Evolutionary conservation across 768 basidiomycete species (phyloP), one percentile per base, ranked within the genome.

Genomic region (button mushroom (Agaricus bisporus)): DNA sequence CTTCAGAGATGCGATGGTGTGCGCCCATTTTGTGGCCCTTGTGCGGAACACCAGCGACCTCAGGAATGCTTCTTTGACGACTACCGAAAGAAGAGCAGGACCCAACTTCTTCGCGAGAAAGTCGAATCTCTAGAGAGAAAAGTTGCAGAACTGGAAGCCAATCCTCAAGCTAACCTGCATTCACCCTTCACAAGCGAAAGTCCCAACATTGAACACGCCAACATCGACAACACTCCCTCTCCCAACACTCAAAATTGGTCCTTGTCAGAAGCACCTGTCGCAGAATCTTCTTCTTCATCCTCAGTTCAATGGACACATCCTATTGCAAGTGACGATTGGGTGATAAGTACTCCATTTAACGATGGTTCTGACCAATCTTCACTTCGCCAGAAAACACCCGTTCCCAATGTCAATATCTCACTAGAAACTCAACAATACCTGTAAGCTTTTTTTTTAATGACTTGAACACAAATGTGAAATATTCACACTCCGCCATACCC

Each of bases 1-100:
- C n/a, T 42, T 36, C 10, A 85, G 83, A 78, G 80, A 78, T 85
- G 83, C 61, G 80, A 83, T 60, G 81, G 81, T 15, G 64, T 63
- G 22, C 78, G 79, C 38, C 83, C 83, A 14, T 69, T 75, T 35
- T 84, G 83, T 61, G 65, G 67, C 18, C 79, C 80, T 59, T 85
- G 82, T 60, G 64, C 65, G 56, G 78, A 79, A 57, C 77, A 80
- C 68, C 78, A 77, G 61, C 67, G 81, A 22, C 64, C 67, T 4
- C 67, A 72, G 22, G 74, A 79, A 46, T 84, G 83, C 63, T 66
- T 74, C 50, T 85, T 83, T 68, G 80, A 83, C 59, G 81, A 84
- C 61, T 75, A 74, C 63, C 74, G 74, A 58, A 77, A 75, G 52
- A 81, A 81, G 63, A 82, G 79, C 60, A 74, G 81, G 14, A 83